Conservation (phyloP, 768 basidiomycete species). For the Hygrophorus pudorinus region DNA sequence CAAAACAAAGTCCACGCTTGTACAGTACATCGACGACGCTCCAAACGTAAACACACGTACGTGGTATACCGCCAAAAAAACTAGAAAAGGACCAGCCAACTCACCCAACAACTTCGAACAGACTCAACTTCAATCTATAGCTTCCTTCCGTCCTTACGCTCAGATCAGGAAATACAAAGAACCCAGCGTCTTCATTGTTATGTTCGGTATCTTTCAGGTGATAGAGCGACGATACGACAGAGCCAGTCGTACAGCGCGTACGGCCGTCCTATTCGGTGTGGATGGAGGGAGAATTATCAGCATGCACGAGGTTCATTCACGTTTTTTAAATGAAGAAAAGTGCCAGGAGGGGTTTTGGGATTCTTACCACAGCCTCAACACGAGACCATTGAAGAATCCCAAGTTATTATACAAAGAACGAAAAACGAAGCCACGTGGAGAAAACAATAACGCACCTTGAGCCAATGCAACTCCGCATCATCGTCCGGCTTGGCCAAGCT, state of each 20-base stretch:
- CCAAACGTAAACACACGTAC: too few relatives aligned
- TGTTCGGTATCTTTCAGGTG: slow-evolving; percentile 71
- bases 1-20: too few relatives aligned
- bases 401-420: background rate
- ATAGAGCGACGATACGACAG: slow-evolving; percentile 82
- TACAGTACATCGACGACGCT: too few relatives aligned
- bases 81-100: slow-evolving; percentile 21
- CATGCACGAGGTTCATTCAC: too few relatives aligned
- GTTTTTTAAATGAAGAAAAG: background rate
- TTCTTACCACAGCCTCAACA: background rate
- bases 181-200: slow-evolving; percentile 66
- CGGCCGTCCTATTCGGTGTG: slow-evolving; percentile 58
- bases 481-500: slow-evolving; percentile 83
- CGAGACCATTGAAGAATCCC: background rate
- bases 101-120: slow-evolving; percentile 90
- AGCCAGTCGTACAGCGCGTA: slow-evolving; percentile 85
- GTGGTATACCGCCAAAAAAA: too few relatives aligned
- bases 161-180: slow-evolving; percentile 95
- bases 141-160: slow-evolving; percentile 88
- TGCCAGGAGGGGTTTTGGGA: background rate
- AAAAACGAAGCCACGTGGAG: background rate
- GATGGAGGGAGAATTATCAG: background rate
- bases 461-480: slow-evolving; percentile 69
- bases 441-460: background rate
- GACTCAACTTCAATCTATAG: slow-evolving; percentile 58